These are phyloP conservation scores for Tremella mesenterica DNA, from an alignment of 768 basidiomycete genomes.

Conservation along the genomic window DNA sequence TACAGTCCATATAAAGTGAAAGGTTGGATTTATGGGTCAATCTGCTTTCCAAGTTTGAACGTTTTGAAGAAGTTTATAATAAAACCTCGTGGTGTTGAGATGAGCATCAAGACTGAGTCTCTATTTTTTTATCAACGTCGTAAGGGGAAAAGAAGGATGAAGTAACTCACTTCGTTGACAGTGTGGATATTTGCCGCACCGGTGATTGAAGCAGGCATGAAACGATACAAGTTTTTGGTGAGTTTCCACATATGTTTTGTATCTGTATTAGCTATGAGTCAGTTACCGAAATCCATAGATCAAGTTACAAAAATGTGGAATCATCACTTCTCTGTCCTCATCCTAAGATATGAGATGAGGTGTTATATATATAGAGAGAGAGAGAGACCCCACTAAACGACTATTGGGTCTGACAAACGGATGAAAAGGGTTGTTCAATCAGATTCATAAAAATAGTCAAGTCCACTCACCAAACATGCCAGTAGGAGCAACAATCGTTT, in stretches of 20 bases:
- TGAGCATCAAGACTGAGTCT: slow-evolving; percentile 41
- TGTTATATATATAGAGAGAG: not conserved
- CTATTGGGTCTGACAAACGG: no score
- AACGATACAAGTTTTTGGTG: slow-evolving; percentile 38
- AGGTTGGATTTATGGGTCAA: no score
- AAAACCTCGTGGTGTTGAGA: slow-evolving; percentile 41
- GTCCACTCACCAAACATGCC: slow-evolving; percentile 40
- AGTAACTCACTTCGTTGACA: slow-evolving; percentile 17
- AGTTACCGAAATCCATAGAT: not conserved
- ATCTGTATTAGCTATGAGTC: slow-evolving; percentile 42
- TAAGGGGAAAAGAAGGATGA: not conserved
- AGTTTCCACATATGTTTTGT: slow-evolving; percentile 38
- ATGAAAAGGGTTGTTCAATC: no score
- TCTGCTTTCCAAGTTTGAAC: slow-evolving; percentile 49
- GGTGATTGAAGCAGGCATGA: not conserved
- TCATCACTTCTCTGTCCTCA: no score
- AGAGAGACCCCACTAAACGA: no score
- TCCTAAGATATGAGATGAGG: not conserved
- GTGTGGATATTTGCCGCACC: slow-evolving; percentile 18
- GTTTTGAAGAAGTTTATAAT: slow-evolving; percentile 45
- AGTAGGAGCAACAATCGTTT: slow-evolving; percentile 41
- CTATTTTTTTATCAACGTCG: not conserved
- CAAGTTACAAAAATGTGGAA: no score
- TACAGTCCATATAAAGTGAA: no score
- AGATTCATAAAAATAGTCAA: not conserved